Evolutionary conservation across 1,139 yeast genomes (phyloP).

Genomic region (Taphrina populina): DNA sequence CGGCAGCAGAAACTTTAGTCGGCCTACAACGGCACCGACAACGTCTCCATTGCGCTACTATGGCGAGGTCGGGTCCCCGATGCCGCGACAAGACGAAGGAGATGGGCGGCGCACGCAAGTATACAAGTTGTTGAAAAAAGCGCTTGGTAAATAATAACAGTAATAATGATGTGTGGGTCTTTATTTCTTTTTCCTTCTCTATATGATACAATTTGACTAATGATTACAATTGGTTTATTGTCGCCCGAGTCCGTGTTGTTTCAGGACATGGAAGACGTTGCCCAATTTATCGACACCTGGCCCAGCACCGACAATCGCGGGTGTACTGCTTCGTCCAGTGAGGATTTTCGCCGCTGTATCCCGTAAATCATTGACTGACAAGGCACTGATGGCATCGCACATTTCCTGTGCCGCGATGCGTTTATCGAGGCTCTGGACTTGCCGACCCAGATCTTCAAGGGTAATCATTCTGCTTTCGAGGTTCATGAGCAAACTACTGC

Average conservation of each 20-base stretch:
- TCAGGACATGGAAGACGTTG: constrained; percentile 67
- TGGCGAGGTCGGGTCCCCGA: too few relatives aligned
- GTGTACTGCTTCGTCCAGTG: constrained; percentile 66
- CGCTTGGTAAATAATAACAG: not conserved
- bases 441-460: constrained; percentile 92
- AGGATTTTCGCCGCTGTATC: constrained; percentile 74
- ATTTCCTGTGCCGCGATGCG: constrained; percentile 79
- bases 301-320: constrained; percentile 88
- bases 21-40: not conserved
- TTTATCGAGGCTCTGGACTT: constrained; percentile 70
- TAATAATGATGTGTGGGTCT: not conserved
- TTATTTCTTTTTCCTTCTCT: not conserved
- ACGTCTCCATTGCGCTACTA: too few relatives aligned
- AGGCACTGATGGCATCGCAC: constrained; percentile 69
- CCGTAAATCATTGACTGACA: constrained; percentile 66
- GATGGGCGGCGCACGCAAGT: constrained; percentile 18
- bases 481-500: constrained; percentile 87
- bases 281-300: constrained; percentile 73
- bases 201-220: not conserved
- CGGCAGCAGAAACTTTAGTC: constrained; percentile 4
- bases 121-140: constrained; percentile 9
- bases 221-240: not conserved
- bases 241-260: constrained; percentile 70
- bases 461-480: constrained; percentile 88
- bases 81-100: too few relatives aligned